Base-by-base conservation (phyloP, 495 filamentous ascomycete species). In the Endocarpon pusillum region DNA sequence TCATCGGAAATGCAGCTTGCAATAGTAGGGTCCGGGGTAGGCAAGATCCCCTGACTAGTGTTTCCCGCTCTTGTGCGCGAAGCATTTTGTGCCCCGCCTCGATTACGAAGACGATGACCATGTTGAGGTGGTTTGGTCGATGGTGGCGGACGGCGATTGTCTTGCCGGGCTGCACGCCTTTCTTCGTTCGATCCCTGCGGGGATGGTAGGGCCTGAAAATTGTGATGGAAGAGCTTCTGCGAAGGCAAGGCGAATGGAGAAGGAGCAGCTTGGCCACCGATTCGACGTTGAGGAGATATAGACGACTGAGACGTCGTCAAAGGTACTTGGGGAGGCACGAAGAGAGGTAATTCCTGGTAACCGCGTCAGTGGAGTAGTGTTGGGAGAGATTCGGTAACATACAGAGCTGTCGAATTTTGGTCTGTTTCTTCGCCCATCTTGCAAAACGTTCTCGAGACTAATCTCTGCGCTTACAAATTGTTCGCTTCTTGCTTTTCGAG, bases 361-460 rank as follows among this genome's bases (percentile, higher is more conserved):
- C 38, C 23, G 21, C 9, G 36, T 39, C 20, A 38, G 36, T 30
- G 16, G 5, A 27, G 17, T 7, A 27, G 44, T 26, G 21, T 42
- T 40, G 28, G 33, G 11, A 42, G 38, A 48, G 16, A 39, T 22
- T 11, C 21, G 4, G 38, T 39, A 19, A 66, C 84, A 73, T 69
- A 94, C 85, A 43, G 85, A 92, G 58, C 85, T 94, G 44, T 93
- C 84, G 52, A 97, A 97, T 61, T 94, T 94, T 41, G 89, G 81
- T 48, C 83, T 73, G 66, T 97, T 94, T 42, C 89, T 73, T 55
- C 89, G 75, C 42, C 84, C 84, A 46, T 91, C 89, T 56, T 96
- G 86, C 36, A 97, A 78, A 55, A 97, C 96, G 48, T 97, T 97
- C 38, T 92, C 82, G 42, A 94, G 68, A 53, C 86, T 94, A 47